Base-by-base conservation (phyloP, 129 eudicot species). In the Lonicera japonica region DNA sequence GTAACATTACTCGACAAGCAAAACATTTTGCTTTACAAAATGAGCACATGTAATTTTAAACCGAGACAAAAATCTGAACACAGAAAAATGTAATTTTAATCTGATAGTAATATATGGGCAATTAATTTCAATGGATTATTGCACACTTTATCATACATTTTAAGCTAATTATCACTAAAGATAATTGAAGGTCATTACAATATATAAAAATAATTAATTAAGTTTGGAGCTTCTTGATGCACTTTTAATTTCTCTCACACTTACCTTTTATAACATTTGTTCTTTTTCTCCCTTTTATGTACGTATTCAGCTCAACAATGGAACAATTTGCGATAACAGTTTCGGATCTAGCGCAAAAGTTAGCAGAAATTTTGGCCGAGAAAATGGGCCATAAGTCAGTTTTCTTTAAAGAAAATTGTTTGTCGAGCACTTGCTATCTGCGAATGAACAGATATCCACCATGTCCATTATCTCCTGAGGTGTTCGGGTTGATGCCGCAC, bases 361-460 rank as follows among this genome's bases (percentile, higher is more conserved):
- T 89, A 52, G 90, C 88, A 0, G 80, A 76, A 60, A 80, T 89
- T 66, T 65, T 89, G 41, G 95, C 84, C 0, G 86, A 80, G 69
- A 80, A 80, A 17, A 62, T 85, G 16, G 85, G 89, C 16, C 58
- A 70, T 9, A 72, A 72, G 21, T 51, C 79, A 0, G 38, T 34
- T 9, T 80, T 75, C 60, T 72, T 85, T 63, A 62, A 63, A 66
- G 66, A 80, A 21, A 77, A 70, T 58, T 89, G 95, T 65, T 46
- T 68, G 76, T 80, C 80, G 10, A 78, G 63, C 66, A 77, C 85
- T 7, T 79, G 90, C 52, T 85, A 70, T 57, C 82, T 89, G 1
- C 76, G 97, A 9, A 51, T 89, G 82, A 89, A 89, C 58, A 55
- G 95, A 36, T 89, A 89, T 62, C 97, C 88, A 5, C 74, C 79